A percentile compares a stretch with the other conserved stretches of the same genome.
phyloP scores from a whole-genome alignment of 257 asterid genomes.

The Thymus quinquecostatus region DNA sequence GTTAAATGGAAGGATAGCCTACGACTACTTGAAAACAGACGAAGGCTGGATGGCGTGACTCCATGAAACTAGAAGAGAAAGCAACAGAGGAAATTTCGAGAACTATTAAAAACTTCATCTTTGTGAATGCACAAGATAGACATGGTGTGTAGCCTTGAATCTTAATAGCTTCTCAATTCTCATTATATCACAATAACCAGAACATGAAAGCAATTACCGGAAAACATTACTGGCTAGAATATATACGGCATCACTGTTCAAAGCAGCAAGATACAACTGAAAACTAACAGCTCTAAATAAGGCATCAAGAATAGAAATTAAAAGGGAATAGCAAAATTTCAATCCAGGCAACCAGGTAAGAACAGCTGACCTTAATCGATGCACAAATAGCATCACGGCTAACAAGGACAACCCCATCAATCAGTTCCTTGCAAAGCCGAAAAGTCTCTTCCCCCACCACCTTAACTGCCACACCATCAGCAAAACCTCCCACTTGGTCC shows the following conservation, averaged over 20 bases:
- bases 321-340: neutral
- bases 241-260: slow-evolving; percentile 13
- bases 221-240: neutral
- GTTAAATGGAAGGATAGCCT: too few species aligned
- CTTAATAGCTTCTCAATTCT: slow-evolving; percentile 17
- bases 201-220: slow-evolving; percentile 11
- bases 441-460: slow-evolving; percentile 93
- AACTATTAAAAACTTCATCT: neutral
- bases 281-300: slow-evolving; percentile 18
- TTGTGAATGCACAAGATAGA: slow-evolving; percentile 6
- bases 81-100: neutral
- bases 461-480: slow-evolving; percentile 98
- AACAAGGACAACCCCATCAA: slow-evolving; percentile 83
- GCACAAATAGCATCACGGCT: slow-evolving; percentile 82
- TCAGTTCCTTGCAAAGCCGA: slow-evolving; percentile 72
- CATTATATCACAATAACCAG: neutral
- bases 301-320: slow-evolving; percentile 2
- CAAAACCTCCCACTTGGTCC: slow-evolving; percentile 96
- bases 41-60: neutral
- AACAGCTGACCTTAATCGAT: slow-evolving; percentile 77
- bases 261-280: slow-evolving; percentile 1
- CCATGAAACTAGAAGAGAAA: slow-evolving; percentile 6
- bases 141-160: too few species aligned
- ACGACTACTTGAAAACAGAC: too few species aligned
- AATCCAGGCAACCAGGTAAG: slow-evolving; percentile 1